phyloP scores from a whole-genome alignment of 2,329 filamentous ascomycete species.

The Aureobasidium sp. region DNA sequence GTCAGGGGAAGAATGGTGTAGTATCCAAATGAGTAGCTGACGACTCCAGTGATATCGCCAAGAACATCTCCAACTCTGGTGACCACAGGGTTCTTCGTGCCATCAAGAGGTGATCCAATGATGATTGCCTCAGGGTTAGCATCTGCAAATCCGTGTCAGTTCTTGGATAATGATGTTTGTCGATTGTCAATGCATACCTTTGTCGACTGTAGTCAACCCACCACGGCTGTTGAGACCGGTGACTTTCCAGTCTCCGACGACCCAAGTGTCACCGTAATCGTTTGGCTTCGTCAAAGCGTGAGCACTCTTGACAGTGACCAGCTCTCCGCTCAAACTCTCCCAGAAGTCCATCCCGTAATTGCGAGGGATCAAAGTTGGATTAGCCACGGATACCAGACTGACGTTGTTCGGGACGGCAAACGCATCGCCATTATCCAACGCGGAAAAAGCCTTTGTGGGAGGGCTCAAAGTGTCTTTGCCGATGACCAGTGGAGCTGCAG shows the following conservation, averaged over 20 bases:
- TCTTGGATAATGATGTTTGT: too few relatives aligned
- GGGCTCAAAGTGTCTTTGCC: constrained; percentile 49
- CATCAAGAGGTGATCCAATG: constrained; percentile 57
- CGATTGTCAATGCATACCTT: background rate
- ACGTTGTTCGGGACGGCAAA: constrained; percentile 57
- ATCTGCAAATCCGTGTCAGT: constrained; percentile 33
- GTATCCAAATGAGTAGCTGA: constrained; percentile 58
- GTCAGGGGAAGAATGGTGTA: constrained; percentile 60
- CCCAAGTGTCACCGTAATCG: constrained; percentile 59
- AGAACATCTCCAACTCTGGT: constrained; percentile 58
- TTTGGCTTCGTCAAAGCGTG: constrained; percentile 53
- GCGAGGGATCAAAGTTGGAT: constrained; percentile 52
- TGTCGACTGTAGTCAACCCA: constrained; percentile 53
- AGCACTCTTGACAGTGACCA: constrained; percentile 54
- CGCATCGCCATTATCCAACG: constrained; percentile 56
- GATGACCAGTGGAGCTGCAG: constrained; percentile 50
- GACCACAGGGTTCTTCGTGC: constrained; percentile 48
- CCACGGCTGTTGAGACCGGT: constrained; percentile 55
- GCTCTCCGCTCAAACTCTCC: constrained; percentile 59
- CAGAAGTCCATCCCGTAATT: constrained; percentile 64
- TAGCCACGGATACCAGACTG: constrained; percentile 47
- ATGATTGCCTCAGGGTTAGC: constrained; percentile 62
- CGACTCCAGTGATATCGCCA: constrained; percentile 58
- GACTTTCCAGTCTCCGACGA: constrained; percentile 54
- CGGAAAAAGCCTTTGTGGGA: constrained; percentile 52